phyloP scores from a whole-genome alignment of 768 basidiomycete species.

The Boletus rufocinnamomeus region DNA sequence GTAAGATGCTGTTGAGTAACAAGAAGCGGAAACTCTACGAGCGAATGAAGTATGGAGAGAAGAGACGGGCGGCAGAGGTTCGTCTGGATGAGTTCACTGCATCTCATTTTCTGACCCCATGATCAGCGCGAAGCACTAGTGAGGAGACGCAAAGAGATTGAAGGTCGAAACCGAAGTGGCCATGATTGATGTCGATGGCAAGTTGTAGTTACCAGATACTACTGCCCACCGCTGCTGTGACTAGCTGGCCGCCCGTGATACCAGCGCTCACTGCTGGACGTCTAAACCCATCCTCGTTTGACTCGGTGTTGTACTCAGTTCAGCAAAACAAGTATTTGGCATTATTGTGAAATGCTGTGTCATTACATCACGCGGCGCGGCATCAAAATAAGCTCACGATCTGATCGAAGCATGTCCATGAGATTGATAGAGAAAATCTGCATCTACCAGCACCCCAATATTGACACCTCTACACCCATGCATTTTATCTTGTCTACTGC shows the following conservation, averaged over 20 bases:
- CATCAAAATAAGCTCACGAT: too few species aligned
- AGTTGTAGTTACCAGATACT: background rate
- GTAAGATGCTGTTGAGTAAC: constrained; percentile 98
- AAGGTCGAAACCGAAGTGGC: constrained; percentile 38
- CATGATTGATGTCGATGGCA: background rate
- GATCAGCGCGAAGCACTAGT: constrained; percentile 62
- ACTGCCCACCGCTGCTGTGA: too few species aligned
- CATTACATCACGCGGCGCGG: too few species aligned
- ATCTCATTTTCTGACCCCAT: constrained; percentile 13
- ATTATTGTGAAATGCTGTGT: too few species aligned
- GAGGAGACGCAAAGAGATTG: constrained; percentile 55
- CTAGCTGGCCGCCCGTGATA: too few species aligned
- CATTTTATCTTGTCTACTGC: constrained; percentile 37
- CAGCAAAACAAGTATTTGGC: too few species aligned
- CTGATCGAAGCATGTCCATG: too few species aligned
- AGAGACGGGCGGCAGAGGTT: constrained; percentile 79
- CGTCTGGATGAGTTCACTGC: constrained; percentile 28
- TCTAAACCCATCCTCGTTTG: too few species aligned
- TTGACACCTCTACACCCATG: constrained; percentile 37
- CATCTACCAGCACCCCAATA: constrained; percentile 54
- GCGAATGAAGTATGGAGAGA: constrained; percentile 86
- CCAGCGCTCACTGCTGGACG: too few species aligned
- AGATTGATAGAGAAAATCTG: too few species aligned
- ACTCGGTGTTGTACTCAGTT: too few species aligned
- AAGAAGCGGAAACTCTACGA: constrained; percentile 92